A percentile compares a stretch with the other conserved stretches of the same genome.
Evolutionary conservation across 495 filamentous ascomycete species (phyloP).

Genomic region (Lophiostoma macrostomum): DNA sequence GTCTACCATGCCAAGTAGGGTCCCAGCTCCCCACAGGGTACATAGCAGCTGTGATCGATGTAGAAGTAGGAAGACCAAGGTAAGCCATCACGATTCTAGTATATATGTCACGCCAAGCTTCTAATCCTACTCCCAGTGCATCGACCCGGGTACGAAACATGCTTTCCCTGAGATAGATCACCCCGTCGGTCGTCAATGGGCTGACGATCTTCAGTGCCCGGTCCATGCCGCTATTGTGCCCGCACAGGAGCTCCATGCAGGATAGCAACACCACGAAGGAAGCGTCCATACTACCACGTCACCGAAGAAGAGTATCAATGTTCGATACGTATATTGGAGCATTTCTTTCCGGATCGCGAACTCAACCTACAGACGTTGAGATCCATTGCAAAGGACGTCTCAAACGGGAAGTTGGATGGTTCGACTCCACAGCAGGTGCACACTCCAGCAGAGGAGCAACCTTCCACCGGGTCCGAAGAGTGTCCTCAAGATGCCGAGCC

Average conservation of each 20-base stretch:
- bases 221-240: constrained; percentile 27
- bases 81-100: neutral
- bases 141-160: constrained; percentile 26
- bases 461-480: constrained; percentile 8
- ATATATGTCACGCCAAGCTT: constrained; percentile 3
- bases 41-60: constrained; percentile 30
- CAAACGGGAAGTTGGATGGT: constrained; percentile 5
- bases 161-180: neutral
- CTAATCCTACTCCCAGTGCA: constrained; percentile 20
- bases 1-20: constrained; percentile 6
- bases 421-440: constrained; percentile 5
- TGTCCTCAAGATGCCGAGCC: constrained; percentile 15
- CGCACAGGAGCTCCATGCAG: constrained; percentile 22
- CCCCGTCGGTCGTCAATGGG: neutral
- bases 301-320: constrained; percentile 32
- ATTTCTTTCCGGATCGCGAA: constrained; percentile 30
- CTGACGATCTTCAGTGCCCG: constrained; percentile 20
- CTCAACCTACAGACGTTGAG: constrained; percentile 21
- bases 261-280: constrained; percentile 26
- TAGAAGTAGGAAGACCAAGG: constrained; percentile 28
- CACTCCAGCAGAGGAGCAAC: neutral
- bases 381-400: constrained; percentile 18
- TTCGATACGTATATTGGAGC: constrained; percentile 26
- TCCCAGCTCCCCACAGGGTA: constrained; percentile 12
- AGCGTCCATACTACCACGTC: constrained; percentile 29